Conservation (phyloP, 2,329 filamentous ascomycete genomes). For the Colletotrichum tabaci region DNA sequence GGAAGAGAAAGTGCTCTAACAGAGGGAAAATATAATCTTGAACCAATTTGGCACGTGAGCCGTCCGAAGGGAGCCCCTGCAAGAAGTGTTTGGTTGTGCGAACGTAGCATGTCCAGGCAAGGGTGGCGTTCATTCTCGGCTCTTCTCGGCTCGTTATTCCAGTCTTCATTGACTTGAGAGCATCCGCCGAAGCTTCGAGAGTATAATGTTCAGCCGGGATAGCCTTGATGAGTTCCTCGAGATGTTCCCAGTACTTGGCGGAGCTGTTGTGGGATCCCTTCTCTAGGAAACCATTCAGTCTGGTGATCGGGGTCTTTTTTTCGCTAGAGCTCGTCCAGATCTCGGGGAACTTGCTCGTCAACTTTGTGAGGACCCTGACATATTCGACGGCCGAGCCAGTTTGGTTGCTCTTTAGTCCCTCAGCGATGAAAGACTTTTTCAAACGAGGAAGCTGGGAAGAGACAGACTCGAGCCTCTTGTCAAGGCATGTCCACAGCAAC, state of each 20-base stretch:
- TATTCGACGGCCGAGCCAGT: slow-evolving; percentile 81
- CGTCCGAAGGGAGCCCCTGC: slow-evolving; percentile 59
- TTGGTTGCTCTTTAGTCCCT: slow-evolving; percentile 81
- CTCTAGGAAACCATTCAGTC: slow-evolving; percentile 81
- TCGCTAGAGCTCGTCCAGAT: slow-evolving; percentile 78
- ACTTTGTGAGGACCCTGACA: slow-evolving; percentile 73
- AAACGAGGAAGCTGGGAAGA: slow-evolving; percentile 66
- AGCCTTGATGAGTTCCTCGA: slow-evolving; percentile 74
- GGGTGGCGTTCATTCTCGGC: slow-evolving; percentile 74
- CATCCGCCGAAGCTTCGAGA: slow-evolving; percentile 67
- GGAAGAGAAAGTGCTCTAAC: slow-evolving; percentile 68
- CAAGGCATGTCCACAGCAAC: slow-evolving; percentile 65
- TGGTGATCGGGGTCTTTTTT: slow-evolving; percentile 68
- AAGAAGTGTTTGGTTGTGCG: slow-evolving; percentile 71
- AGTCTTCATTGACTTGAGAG: slow-evolving; percentile 77
- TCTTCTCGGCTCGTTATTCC: slow-evolving; percentile 85
- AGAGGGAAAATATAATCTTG: slow-evolving; percentile 68
- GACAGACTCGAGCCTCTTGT: slow-evolving; percentile 62
- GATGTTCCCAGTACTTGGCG: slow-evolving; percentile 79
- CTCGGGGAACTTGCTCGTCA: slow-evolving; percentile 76
- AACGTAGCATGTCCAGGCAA: slow-evolving; percentile 84
- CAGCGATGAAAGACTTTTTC: slow-evolving; percentile 75
- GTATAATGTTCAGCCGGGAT: slow-evolving; percentile 64
- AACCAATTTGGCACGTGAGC: slow-evolving; percentile 61
- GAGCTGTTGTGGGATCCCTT: slow-evolving; percentile 87